Evolutionary conservation across 495 filamentous ascomycete species (phyloP).

Genomic region (Penicillium tannophilum): DNA sequence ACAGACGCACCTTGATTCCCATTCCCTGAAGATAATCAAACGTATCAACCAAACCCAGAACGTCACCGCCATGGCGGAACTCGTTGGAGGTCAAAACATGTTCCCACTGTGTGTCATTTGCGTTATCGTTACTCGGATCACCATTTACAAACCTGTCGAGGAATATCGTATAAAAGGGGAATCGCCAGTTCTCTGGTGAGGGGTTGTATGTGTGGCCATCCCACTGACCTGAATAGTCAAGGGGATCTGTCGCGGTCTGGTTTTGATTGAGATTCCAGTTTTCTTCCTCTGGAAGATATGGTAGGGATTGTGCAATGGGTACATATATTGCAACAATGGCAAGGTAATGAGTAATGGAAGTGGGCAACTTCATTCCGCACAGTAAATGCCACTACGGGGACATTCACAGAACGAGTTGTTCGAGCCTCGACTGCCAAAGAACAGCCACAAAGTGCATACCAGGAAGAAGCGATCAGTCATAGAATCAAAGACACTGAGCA

Average conservation of each 20-base stretch:
- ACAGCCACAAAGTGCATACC: conserved; percentile 12
- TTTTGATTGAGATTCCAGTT: conserved; percentile 63
- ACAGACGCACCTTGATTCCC: conserved; percentile 62
- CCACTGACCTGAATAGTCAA: conserved; percentile 65
- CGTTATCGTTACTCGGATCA: conserved; percentile 69
- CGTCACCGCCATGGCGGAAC: conserved; percentile 72
- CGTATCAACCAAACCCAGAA: conserved; percentile 63
- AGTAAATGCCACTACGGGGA: conserved; percentile 18
- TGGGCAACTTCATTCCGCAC: conserved; percentile 14
- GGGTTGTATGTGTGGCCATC: conserved; percentile 50
- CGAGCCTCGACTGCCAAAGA: conserved; percentile 13
- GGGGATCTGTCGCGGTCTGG: conserved; percentile 54
- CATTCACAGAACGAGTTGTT: conserved; percentile 16
- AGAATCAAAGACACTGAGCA: conserved; percentile 9
- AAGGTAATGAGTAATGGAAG: conserved; percentile 14
- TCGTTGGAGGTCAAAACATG: conserved; percentile 67
- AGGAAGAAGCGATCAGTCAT: conserved; percentile 9
- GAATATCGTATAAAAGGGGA: conserved; percentile 72
- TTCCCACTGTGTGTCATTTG: conserved; percentile 69
- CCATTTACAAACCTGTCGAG: conserved; percentile 73
- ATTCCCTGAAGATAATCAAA: conserved; percentile 74
- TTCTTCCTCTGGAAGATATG: conserved; percentile 32
- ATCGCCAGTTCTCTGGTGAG: conserved; percentile 68
- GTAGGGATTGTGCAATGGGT: conserved; percentile 17
- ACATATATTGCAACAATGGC: conserved; percentile 18